Evolutionary conservation across 441 rosid genomes (phyloP).

Genomic region (Biscutella auriculata): DNA sequence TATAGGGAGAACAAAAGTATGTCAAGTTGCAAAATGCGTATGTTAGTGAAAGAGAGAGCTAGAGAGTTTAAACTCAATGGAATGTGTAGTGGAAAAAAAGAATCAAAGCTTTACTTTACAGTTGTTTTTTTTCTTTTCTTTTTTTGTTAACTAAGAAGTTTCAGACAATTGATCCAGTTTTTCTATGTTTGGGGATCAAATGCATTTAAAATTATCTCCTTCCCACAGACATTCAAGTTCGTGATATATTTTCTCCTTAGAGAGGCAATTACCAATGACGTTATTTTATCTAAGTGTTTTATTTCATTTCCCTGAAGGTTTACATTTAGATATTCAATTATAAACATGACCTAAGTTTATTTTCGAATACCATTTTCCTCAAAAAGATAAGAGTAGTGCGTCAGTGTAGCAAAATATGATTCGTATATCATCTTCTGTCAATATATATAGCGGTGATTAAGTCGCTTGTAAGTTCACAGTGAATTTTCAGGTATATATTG

Average conservation of each 20-base stretch:
- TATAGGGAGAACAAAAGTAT: slow-evolving; percentile 27
- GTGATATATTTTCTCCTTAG: no score
- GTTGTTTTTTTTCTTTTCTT: no score
- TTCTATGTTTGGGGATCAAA: no score
- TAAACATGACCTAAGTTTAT: no score
- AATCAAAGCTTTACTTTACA: slow-evolving; percentile 20
- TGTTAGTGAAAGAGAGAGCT: not conserved
- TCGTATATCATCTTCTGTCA: not conserved
- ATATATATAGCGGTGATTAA: not conserved
- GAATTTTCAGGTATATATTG: not conserved
- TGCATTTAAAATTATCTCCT: no score
- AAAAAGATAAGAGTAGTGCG: not conserved
- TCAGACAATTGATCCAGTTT: no score
- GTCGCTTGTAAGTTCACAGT: not conserved
- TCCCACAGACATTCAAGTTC: no score
- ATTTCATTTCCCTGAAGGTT: no score
- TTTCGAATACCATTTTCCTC: not conserved
- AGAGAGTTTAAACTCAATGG: slow-evolving; percentile 20
- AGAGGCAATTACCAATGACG: no score
- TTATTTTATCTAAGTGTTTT: no score
- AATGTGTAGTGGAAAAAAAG: slow-evolving; percentile 8
- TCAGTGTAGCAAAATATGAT: not conserved
- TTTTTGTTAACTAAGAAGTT: no score
- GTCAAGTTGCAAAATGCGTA: slow-evolving; percentile 20
- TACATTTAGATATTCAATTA: not conserved